phyloP scores from a whole-genome alignment of 73 alveolate species.

The Paramecium primaurelia region DNA sequence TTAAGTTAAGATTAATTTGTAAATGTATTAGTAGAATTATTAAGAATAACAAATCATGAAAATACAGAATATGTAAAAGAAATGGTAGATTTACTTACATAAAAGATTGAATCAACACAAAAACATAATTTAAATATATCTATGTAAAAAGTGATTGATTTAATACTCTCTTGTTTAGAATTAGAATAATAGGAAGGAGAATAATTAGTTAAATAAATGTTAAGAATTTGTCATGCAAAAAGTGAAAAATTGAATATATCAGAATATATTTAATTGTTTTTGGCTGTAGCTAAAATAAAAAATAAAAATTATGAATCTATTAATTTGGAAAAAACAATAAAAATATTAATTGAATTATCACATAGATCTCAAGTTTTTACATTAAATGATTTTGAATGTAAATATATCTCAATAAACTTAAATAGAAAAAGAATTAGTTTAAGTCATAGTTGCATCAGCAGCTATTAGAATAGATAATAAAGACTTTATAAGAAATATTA shows the following conservation, averaged over 20 bases:
- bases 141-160: neutral
- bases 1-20: neutral
- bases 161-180: neutral
- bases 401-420: neutral
- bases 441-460: neutral
- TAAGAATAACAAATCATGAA: neutral
- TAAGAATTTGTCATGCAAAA: conserved; percentile 8
- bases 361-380: neutral
- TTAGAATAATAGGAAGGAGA: neutral
- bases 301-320: neutral
- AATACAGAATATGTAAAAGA: neutral
- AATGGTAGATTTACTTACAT: neutral
- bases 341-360: neutral
- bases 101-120: neutral
- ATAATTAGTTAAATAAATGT: neutral
- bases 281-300: neutral
- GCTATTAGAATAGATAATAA: conserved; percentile 6
- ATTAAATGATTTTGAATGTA: conserved; percentile 26
- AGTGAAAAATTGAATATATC: conserved; percentile 6
- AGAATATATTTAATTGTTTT: neutral
- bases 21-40: neutral
- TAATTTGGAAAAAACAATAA: conserved; percentile 7
- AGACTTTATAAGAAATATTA: neutral
- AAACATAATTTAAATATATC: neutral
- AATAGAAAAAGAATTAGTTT: conserved; percentile 18